These are phyloP conservation scores for Abelmoschus esculentus DNA, from an alignment of 345 rosid species.

Conservation along the genomic window DNA sequence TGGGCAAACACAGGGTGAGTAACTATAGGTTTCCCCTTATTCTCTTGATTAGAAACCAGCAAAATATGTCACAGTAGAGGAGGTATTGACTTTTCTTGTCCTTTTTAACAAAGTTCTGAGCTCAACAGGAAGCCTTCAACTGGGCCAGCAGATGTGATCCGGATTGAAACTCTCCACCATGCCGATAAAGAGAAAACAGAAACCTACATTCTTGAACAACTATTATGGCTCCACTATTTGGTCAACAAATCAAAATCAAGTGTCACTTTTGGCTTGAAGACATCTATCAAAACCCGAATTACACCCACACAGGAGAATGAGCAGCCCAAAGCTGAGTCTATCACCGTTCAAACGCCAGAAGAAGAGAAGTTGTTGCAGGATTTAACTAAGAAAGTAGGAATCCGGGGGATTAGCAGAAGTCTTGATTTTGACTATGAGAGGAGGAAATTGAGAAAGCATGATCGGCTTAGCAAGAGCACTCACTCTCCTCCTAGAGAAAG, in stretches of 20 bases:
- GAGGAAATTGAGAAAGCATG: slow-evolving; percentile 51
- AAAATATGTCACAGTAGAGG: background rate
- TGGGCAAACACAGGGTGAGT: slow-evolving; percentile 92
- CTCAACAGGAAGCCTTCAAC: slow-evolving; percentile 31
- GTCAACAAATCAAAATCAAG: slow-evolving; percentile 37
- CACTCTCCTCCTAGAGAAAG: slow-evolving; percentile 63
- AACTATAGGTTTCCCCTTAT: background rate
- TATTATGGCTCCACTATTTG: slow-evolving; percentile 76
- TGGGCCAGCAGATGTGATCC: slow-evolving; percentile 42
- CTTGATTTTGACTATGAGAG: slow-evolving; percentile 76
- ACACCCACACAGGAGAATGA: slow-evolving; percentile 59
- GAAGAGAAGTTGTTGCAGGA: slow-evolving; percentile 92
- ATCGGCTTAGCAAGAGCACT: slow-evolving; percentile 82
- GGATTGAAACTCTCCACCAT: slow-evolving; percentile 79
- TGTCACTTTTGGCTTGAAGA: slow-evolving; percentile 1
- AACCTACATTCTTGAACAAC: slow-evolving; percentile 60
- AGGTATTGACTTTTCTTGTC: background rate
- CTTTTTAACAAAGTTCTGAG: slow-evolving; percentile 44
- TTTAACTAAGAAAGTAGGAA: slow-evolving; percentile 64
- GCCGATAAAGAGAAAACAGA: slow-evolving; percentile 78
- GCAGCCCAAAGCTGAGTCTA: slow-evolving; percentile 22
- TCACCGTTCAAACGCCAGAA: slow-evolving; percentile 48
- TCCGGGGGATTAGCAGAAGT: slow-evolving; percentile 89
- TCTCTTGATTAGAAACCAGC: background rate
- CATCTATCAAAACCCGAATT: slow-evolving; percentile 48